A percentile compares a stretch with the other conserved stretches of the same genome.
Evolutionary conservation across 2,329 filamentous ascomycete species (phyloP).

Genomic region (Cercospora sesami): DNA sequence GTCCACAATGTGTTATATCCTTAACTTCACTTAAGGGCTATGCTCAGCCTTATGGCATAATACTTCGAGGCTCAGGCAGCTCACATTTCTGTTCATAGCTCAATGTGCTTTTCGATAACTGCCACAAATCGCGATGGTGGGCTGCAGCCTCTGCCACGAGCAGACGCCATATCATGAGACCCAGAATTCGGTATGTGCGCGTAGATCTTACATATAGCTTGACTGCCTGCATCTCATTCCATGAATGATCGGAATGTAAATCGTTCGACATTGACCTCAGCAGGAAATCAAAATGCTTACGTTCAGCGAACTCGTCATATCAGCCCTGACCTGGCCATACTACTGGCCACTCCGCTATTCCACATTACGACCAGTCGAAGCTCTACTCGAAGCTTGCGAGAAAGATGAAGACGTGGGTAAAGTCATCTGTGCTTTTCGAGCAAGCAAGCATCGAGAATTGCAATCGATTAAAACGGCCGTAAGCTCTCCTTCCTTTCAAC

Average conservation of each 20-base stretch:
- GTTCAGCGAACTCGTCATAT: not conserved
- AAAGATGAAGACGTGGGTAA: not conserved
- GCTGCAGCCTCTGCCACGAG: not conserved
- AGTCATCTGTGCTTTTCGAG: too few relatives aligned
- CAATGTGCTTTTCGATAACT: not conserved
- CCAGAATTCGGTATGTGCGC: not conserved
- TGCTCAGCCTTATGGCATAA: not conserved
- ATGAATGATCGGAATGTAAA: not conserved
- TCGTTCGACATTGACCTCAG: not conserved
- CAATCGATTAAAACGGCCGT: too few relatives aligned
- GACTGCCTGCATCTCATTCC: not conserved
- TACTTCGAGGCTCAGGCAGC: not conserved
- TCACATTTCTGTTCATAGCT: not conserved
- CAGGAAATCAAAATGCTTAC: not conserved
- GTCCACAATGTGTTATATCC: not conserved
- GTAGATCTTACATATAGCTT: not conserved
- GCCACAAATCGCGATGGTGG: not conserved
- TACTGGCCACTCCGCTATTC: not conserved
- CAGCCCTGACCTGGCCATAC: not conserved
- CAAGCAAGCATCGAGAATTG: too few relatives aligned
- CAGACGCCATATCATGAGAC: not conserved
- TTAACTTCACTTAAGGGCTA: not conserved
- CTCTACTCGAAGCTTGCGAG: not conserved
- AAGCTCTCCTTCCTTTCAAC: too few relatives aligned
- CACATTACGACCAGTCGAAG: not conserved